These are phyloP conservation scores for Primulina eburnea DNA, from an alignment of 257 asterid genomes.

Conservation along the genomic window DNA sequence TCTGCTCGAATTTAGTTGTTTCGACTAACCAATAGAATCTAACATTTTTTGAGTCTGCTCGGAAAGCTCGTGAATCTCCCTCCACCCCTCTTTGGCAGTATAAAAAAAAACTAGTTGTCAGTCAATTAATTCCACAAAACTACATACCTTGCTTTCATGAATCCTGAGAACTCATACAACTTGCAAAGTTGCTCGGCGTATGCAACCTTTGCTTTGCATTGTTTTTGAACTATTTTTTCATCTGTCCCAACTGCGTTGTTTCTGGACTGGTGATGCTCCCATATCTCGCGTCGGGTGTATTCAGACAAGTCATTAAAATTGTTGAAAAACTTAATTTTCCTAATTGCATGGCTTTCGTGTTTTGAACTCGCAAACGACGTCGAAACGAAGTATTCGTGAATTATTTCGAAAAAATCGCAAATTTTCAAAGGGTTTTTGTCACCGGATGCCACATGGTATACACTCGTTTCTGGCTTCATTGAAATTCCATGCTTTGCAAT, in stretches of 20 bases:
- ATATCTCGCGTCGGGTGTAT: conserved; percentile 10
- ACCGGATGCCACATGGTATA: no score
- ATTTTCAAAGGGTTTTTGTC: no score
- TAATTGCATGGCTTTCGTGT: not conserved
- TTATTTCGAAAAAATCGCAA: not conserved
- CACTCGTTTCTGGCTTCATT: no score
- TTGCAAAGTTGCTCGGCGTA: conserved; percentile 25
- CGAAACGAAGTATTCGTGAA: conserved; percentile 7
- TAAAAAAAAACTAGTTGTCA: no score
- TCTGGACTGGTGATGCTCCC: not conserved
- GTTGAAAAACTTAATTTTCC: conserved; percentile 6
- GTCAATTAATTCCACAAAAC: no score
- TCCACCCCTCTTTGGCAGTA: no score
- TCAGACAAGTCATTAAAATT: conserved; percentile 4
- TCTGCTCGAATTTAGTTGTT: no score
- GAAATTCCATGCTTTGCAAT: no score
- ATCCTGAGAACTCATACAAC: conserved; percentile 6
- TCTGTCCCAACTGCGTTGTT: not conserved
- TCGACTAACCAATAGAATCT: no score
- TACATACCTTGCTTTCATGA: no score
- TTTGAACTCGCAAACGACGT: not conserved
- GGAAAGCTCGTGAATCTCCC: no score
- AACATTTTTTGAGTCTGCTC: no score
- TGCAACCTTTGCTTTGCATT: conserved; percentile 1
- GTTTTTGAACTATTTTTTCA: not conserved